These are phyloP conservation scores for Maudiozyma bulderi DNA, from an alignment of 805 yeast genomes.

Conservation along the genomic window DNA sequence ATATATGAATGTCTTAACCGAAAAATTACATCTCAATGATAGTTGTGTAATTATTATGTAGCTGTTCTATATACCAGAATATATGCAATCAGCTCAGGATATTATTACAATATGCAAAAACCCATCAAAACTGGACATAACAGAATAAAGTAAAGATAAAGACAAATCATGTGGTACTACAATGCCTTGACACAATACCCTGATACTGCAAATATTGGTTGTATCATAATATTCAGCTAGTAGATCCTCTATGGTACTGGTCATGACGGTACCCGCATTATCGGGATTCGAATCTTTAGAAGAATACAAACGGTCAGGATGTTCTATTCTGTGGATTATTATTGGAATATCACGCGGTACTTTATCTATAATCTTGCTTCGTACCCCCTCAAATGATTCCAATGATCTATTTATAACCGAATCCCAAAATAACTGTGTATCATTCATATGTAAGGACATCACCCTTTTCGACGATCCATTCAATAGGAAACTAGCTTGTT, in stretches of 20 bases:
- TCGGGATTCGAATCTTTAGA: neutral
- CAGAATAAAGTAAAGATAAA: conserved; percentile 36
- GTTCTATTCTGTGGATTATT: conserved; percentile 17
- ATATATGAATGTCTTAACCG: no score
- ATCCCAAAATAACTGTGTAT: conserved; percentile 50
- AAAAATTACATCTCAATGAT: no score
- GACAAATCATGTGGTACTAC: conserved; percentile 37
- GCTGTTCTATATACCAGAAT: no score
- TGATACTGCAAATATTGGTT: neutral
- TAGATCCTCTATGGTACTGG: no score
- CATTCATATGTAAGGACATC: conserved; percentile 63
- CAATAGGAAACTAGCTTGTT: conserved; percentile 69
- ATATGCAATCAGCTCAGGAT: neutral
- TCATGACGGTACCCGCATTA: neutral
- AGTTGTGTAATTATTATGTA: no score
- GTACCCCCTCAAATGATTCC: conserved; percentile 15
- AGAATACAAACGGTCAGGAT: conserved; percentile 5
- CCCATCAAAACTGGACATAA: conserved; percentile 50
- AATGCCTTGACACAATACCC: conserved; percentile 46
- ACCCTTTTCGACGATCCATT: conserved; percentile 72
- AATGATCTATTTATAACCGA: conserved; percentile 31
- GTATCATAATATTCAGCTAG: neutral
- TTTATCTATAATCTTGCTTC: conserved; percentile 12
- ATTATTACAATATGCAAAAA: conserved; percentile 39
- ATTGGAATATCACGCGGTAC: conserved; percentile 13